phyloP scores from a whole-genome alignment of 306 rosid species.

The Bauhinia variegata region DNA sequence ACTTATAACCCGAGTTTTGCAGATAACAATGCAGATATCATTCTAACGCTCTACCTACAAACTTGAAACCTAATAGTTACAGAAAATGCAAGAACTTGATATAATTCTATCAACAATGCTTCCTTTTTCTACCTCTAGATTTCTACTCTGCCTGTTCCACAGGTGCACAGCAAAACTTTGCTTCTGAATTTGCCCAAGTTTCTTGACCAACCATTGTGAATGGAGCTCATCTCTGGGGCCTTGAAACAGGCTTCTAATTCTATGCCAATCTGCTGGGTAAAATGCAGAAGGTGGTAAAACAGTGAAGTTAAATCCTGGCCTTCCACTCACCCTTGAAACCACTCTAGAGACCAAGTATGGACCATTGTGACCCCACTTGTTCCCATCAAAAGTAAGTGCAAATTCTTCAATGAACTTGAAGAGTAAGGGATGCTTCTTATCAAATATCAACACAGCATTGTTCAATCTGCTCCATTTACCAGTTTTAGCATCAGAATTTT shows the following conservation, averaged over 20 bases:
- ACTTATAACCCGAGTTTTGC: slow-evolving; percentile 29
- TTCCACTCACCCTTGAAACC: slow-evolving; percentile 62
- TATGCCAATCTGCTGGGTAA: slow-evolving; percentile 86
- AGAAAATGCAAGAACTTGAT: slow-evolving; percentile 55
- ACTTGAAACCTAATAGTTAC: slow-evolving; percentile 46
- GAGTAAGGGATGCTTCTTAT: slow-evolving; percentile 76
- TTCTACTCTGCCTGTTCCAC: slow-evolving; percentile 82
- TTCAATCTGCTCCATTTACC: slow-evolving; percentile 85
- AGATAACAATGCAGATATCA: slow-evolving; percentile 14
- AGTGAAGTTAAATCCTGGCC: slow-evolving; percentile 54
- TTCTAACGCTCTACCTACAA: slow-evolving; percentile 39
- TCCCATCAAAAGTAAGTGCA: slow-evolving; percentile 83
- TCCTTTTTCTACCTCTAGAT: slow-evolving; percentile 62
- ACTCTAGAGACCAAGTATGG: slow-evolving; percentile 94
- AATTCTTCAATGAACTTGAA: slow-evolving; percentile 82
- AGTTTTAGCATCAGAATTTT: slow-evolving; percentile 58
- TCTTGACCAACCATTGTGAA: slow-evolving; percentile 61
- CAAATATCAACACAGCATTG: slow-evolving; percentile 82
- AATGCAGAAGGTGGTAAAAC: slow-evolving; percentile 76
- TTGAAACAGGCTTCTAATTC: slow-evolving; percentile 54
- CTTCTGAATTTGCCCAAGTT: slow-evolving; percentile 53
- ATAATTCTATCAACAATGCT: slow-evolving; percentile 67
- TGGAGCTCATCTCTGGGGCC: slow-evolving; percentile 58
- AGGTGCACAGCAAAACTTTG: slow-evolving; percentile 71
- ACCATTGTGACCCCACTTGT: slow-evolving; percentile 97